A percentile compares a stretch with the other conserved stretches of the same genome.
phyloP scores from a whole-genome alignment of 2,329 filamentous ascomycete genomes.

The Byssochlamys sp. region DNA sequence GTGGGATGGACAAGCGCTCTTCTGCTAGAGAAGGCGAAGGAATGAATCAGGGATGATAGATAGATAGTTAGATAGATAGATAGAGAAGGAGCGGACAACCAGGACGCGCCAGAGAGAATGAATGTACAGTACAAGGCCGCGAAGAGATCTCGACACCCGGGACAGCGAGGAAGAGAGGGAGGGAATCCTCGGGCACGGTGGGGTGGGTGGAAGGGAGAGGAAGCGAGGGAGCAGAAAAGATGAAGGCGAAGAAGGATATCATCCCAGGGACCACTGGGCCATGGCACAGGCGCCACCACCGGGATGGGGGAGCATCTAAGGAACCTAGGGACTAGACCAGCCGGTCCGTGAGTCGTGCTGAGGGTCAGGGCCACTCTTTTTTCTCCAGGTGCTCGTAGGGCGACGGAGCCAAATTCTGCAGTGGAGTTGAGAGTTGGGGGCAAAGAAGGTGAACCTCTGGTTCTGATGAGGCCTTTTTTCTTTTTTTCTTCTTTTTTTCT shows the following conservation, averaged over 20 bases:
- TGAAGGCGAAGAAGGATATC: constrained; percentile 6
- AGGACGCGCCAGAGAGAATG: constrained; percentile 20
- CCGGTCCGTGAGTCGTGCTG: neutral
- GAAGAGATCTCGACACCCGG: neutral
- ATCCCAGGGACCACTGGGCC: constrained; percentile 1
- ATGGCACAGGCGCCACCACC: neutral
- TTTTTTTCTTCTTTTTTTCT: neutral
- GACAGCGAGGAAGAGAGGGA: constrained; percentile 8
- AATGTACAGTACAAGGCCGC: neutral
- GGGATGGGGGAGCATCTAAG: neutral
- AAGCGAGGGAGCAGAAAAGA: constrained; percentile 8
- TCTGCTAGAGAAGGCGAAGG: constrained; percentile 12
- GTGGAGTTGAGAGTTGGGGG: neutral
- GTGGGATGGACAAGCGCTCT: constrained; percentile 7
- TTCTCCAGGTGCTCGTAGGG: neutral
- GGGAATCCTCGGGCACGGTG: constrained; percentile 2
- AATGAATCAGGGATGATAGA: constrained; percentile 11
- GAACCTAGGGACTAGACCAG: neutral
- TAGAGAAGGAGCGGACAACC: constrained; percentile 29
- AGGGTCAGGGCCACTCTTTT: neutral
- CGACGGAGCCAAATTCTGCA: neutral
- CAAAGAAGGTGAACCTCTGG: neutral
- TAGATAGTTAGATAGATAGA: too few relatives aligned
- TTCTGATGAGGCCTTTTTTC: neutral
- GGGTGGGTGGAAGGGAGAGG: constrained; percentile 3